Evolutionary conservation across 768 basidiomycete genomes (phyloP), one percentile per base, ranked within the genome.

Genomic region (Mrakia gelida): DNA sequence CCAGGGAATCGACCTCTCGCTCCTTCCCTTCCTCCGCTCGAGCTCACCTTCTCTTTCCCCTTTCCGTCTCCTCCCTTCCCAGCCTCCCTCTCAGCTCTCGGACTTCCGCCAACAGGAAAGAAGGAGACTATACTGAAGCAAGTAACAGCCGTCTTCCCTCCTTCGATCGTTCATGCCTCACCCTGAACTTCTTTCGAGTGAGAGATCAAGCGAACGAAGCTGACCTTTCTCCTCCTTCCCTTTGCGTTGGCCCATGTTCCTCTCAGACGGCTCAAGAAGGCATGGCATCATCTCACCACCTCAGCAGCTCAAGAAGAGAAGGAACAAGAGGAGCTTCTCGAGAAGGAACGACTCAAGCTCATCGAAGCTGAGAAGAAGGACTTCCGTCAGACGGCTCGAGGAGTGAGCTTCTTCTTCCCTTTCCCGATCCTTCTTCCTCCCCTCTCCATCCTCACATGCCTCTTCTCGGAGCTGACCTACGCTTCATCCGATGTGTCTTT

Each of bases 111-210:
- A 0, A 81, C 84, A 52, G 86, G 86, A 1, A 85, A 84, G 80
- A 86, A 85, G 71, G 83, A 84, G 65, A 84, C 83, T 2, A 80
- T 86, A 18, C 83, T 82, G 62, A 82, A 82, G 81, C 85, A 80
- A 54, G 83, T 83, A 28, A 2, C 54, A 18, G 11, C 18, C 59
- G 18, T 21, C 49, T 52, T 16, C 49, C 45, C 7, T 18, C 49
- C 1, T 52, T 21, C 49, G 21, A 38, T 38, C 38, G 49, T 52
- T 52, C 16, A 52, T 21, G 49, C 49, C 21, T 21, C 18, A 2
- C 2, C 45, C 11, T 52, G 18, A 21, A 16, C 6, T 71, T 28
- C n/a, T 52, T n/a, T 61, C 73, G 41, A 56, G 56, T 15, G 45
- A 10, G 15, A 45, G 45, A 38, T 38, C 38, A 38, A 15, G 45